Percentiles rank a stretch among this genome's conserved stretches.
These are phyloP conservation scores for Oryza longistaminata DNA, from an alignment of 176 grass and related monocot species.

Conservation along the genomic window DNA sequence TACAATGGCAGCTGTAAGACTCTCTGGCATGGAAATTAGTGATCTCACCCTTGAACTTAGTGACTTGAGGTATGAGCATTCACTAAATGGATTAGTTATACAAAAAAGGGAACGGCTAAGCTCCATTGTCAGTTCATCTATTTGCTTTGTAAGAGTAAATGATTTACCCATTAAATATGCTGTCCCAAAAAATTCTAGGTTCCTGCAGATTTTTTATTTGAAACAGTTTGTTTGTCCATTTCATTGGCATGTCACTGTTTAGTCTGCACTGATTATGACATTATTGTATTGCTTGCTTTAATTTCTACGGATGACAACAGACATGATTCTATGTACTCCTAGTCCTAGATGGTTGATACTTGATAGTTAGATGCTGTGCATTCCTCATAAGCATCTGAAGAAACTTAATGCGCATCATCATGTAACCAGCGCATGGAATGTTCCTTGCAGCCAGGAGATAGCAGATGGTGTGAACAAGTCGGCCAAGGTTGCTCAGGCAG, in stretches of 20 bases:
- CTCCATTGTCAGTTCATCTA: slow-evolving; percentile 13
- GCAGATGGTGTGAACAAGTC: slow-evolving; percentile 72
- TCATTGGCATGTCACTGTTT: neutral
- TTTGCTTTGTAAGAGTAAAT: neutral
- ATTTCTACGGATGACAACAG: neutral
- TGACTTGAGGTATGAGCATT: slow-evolving; percentile 66
- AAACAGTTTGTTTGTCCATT: neutral
- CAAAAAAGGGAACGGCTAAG: neutral
- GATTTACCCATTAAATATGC: neutral
- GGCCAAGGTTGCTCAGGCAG: slow-evolving; percentile 57
- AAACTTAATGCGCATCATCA: neutral
- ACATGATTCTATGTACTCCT: neutral
- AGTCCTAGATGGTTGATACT: neutral
- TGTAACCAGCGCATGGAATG: neutral
- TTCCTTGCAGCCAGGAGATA: slow-evolving; percentile 70
- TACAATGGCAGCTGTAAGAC: slow-evolving; percentile 69
- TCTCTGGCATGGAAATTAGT: slow-evolving; percentile 80
- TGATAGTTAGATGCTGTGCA: neutral
- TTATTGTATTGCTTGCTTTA: slow-evolving; percentile 4
- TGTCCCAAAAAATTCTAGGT: neutral
- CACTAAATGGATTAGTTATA: neutral
- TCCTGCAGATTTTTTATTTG: neutral
- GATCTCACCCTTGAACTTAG: slow-evolving; percentile 87
- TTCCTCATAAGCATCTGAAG: neutral
- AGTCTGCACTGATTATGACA: neutral